These are phyloP conservation scores for Eremothecium coryli DNA, from an alignment of 1,139 yeast genomes.

Conservation along the genomic window DNA sequence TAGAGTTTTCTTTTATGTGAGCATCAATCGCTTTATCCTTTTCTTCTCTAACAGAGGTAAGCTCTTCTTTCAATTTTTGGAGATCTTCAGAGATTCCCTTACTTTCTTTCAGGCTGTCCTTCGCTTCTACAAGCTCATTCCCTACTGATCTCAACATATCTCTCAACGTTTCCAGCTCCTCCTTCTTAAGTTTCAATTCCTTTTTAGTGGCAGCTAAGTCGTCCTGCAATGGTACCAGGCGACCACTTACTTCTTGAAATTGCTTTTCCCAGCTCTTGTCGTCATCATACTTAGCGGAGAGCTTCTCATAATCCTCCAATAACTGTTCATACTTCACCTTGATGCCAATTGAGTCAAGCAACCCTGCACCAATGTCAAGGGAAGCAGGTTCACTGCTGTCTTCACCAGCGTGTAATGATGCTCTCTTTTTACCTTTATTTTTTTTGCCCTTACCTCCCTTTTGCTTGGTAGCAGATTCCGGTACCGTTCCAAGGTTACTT, in stretches of 20 bases:
- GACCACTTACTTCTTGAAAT: background rate
- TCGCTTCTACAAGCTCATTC: slow-evolving; percentile 51
- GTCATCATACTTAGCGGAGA: slow-evolving; percentile 15
- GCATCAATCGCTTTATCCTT: slow-evolving; percentile 25
- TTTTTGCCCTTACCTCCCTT: background rate
- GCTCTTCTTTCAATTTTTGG: slow-evolving; percentile 9
- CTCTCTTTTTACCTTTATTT: background rate
- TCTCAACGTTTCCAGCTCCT: slow-evolving; percentile 37
- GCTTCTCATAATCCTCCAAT: slow-evolving; percentile 7
- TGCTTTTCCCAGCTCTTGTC: slow-evolving; percentile 3
- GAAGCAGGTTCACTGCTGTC: background rate
- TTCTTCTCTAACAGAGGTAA: slow-evolving; percentile 22
- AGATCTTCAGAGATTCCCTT: slow-evolving; percentile 6
- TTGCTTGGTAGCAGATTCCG: background rate
- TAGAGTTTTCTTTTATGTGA: slow-evolving; percentile 31
- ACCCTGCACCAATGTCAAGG: background rate
- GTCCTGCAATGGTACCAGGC: slow-evolving; percentile 11
- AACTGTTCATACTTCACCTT: slow-evolving; percentile 9
- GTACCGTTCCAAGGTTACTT: background rate
- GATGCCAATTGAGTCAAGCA: background rate
- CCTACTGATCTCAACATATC: slow-evolving; percentile 72
- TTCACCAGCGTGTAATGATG: background rate
- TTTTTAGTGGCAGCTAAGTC: slow-evolving; percentile 13
- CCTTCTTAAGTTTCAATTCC: slow-evolving; percentile 21
- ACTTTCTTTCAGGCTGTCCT: slow-evolving; percentile 21